Evolutionary conservation across 1,284 basidiomycete species (phyloP).

Genomic region (Somion occarium): DNA sequence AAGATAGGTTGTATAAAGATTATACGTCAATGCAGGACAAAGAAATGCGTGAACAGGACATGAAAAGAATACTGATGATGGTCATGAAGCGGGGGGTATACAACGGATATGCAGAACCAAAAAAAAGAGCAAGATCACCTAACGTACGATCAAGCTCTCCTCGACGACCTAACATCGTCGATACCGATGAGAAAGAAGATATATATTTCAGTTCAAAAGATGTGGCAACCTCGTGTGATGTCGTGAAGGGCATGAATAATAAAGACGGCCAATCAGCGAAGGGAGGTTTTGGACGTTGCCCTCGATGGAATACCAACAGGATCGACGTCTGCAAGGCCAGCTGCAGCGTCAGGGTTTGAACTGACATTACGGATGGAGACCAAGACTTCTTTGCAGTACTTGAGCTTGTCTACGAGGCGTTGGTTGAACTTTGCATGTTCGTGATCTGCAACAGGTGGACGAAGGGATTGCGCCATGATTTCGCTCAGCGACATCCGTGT

Average conservation of each 20-base stretch:
- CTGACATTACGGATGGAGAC: slow-evolving; percentile 51
- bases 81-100: no score
- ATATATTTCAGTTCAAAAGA: neutral
- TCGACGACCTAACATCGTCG: neutral
- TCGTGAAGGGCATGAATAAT: neutral
- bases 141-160: neutral
- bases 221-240: neutral
- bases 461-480: slow-evolving; percentile 59
- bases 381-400: slow-evolving; percentile 79
- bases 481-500: slow-evolving; percentile 73
- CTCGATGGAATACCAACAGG: neutral
- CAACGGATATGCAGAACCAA: no score
- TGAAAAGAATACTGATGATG: no score
- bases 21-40: no score
- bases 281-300: neutral
- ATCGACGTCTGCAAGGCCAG: neutral
- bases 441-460: slow-evolving; percentile 35
- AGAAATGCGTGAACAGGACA: no score
- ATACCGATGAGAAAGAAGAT: neutral
- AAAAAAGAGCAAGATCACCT: neutral
- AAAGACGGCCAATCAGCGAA: neutral
- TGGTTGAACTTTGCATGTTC: slow-evolving; percentile 58
- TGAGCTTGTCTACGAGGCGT: slow-evolving; percentile 69
- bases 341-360: neutral
- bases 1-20: no score